Evolutionary conservation across 805 yeast genomes (phyloP).

Genomic region (Metschnikowia santaceciliae): DNA sequence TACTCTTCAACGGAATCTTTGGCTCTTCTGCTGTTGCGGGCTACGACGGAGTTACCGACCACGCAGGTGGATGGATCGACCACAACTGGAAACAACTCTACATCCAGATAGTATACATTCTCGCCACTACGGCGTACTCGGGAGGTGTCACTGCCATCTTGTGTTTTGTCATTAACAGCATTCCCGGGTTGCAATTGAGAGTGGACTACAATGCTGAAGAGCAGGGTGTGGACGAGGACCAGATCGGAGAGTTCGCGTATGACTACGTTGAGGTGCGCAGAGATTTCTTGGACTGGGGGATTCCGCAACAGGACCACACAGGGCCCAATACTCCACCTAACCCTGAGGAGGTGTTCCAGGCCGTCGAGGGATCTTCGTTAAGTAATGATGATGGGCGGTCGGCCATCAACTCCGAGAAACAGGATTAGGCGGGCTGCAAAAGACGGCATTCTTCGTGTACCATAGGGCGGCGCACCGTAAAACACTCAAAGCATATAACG

Average conservation of each 20-base stretch:
- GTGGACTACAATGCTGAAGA: slow-evolving; percentile 83
- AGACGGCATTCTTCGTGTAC: not conserved
- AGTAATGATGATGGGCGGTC: slow-evolving; percentile 7
- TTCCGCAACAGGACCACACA: slow-evolving; percentile 14
- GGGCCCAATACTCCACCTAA: slow-evolving; percentile 6
- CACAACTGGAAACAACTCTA: slow-evolving; percentile 90
- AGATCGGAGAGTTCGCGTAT: slow-evolving; percentile 98
- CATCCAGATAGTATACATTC: slow-evolving; percentile 79
- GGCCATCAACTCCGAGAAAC: slow-evolving; percentile 11
- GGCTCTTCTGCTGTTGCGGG: slow-evolving; percentile 88
- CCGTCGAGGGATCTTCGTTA: slow-evolving; percentile 11
- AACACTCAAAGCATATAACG: not conserved
- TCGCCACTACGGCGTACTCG: slow-evolving; percentile 71
- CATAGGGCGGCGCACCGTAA: no score
- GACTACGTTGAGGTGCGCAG: slow-evolving; percentile 96
- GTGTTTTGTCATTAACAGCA: slow-evolving; percentile 66
- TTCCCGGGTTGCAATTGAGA: slow-evolving; percentile 80
- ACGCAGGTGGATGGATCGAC: slow-evolving; percentile 87
- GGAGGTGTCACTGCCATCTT: slow-evolving; percentile 73
- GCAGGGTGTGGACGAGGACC: slow-evolving; percentile 91
- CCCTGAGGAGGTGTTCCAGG: slow-evolving; percentile 9
- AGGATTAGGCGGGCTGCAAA: slow-evolving; percentile 6
- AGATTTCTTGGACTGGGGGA: slow-evolving; percentile 65
- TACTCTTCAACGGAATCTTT: slow-evolving; percentile 83
- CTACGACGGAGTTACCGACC: slow-evolving; percentile 80